phyloP scores from a whole-genome alignment of 345 rosid species.

The Hirschfeldia incana region DNA sequence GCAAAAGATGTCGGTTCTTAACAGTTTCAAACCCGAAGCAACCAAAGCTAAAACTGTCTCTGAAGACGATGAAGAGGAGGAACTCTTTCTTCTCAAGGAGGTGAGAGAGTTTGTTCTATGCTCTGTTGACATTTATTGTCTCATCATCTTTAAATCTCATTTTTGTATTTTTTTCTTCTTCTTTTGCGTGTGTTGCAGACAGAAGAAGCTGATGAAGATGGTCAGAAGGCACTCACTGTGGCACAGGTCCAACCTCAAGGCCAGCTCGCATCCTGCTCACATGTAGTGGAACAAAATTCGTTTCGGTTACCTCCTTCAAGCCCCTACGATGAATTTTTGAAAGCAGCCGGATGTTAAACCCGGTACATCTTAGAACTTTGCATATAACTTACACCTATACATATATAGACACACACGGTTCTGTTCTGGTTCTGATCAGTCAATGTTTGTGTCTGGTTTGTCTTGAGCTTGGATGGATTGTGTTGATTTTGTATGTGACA shows the following conservation, averaged over 20 bases:
- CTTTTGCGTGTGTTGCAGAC: slow-evolving; percentile 42
- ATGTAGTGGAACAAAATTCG: slow-evolving; percentile 50
- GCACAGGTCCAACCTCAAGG: slow-evolving; percentile 38
- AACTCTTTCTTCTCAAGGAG: slow-evolving; percentile 40
- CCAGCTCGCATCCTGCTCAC: slow-evolving; percentile 44
- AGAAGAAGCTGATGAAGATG: slow-evolving; percentile 38
- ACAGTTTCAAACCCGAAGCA: slow-evolving; percentile 70
- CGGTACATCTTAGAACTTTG: too few species aligned
- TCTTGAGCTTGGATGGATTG: not conserved
- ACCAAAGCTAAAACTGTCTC: slow-evolving; percentile 48
- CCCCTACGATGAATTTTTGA: slow-evolving; percentile 81
- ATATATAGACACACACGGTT: too few species aligned
- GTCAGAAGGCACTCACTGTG: slow-evolving; percentile 30
- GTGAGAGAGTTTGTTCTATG: slow-evolving; percentile 44
- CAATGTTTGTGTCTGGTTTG: not conserved
- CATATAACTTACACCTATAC: too few species aligned
- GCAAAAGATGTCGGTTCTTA: slow-evolving; percentile 92
- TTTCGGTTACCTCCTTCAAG: slow-evolving; percentile 81
- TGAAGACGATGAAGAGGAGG: slow-evolving; percentile 41
- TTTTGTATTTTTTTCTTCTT: not conserved
- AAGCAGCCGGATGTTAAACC: slow-evolving; percentile 74
- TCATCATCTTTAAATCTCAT: not conserved
- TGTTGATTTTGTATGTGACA: not conserved
- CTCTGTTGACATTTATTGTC: not conserved
- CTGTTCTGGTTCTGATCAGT: not conserved